Base-by-base conservation (phyloP, 2,329 filamentous ascomycete species). In the Periglandula ipomoeae region DNA sequence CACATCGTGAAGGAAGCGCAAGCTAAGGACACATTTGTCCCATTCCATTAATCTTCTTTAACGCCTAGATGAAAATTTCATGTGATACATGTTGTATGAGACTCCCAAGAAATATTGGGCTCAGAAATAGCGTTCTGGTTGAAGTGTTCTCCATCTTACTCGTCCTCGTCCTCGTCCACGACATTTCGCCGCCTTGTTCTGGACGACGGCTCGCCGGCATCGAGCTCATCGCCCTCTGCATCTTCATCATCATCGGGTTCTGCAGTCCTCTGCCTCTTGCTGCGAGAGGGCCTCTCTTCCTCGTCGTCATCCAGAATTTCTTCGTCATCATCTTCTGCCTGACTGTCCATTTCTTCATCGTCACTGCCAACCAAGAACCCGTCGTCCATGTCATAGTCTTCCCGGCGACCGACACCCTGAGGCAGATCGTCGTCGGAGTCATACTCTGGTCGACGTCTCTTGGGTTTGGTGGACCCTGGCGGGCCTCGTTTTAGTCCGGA, bases 301-400 rank as follows among this genome's bases (percentile, higher is more conserved):
- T 75, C 74, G 8, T 78, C 75, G 20, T 79, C 74, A n/a, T 76
- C 73, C 34, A 75, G 57, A 3, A 76, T 55, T 46, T 79, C 76
- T 48, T 81, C 79, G 35, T 81, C 79, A 1, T 85, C 82, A 0
- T 82, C 82, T 5, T 87, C 83, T 22, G 76, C 78, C 1, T 75
- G 80, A 3, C 73, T 79, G 27, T 76, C 79, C 50, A 72, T 68
- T 37, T 78, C 79, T 38, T 89, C 87, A 50, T 88, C 85, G 55
- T 89, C 86, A 58, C 84, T 89, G 3, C 74, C 74, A 3, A 84
- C 87, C 49, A 91, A 77, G 61, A 91, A 91, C 50, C 84, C 87
- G 59, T 91, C 87, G 30, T 85, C 85, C 61, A 84, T 76, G 53
- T 90, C 86, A 61, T 91, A 91, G 55, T 88, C 84, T 55, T 90